phyloP scores from a whole-genome alignment of 2,329 filamentous ascomycete genomes.

The Fusarium oligoseptatum region DNA sequence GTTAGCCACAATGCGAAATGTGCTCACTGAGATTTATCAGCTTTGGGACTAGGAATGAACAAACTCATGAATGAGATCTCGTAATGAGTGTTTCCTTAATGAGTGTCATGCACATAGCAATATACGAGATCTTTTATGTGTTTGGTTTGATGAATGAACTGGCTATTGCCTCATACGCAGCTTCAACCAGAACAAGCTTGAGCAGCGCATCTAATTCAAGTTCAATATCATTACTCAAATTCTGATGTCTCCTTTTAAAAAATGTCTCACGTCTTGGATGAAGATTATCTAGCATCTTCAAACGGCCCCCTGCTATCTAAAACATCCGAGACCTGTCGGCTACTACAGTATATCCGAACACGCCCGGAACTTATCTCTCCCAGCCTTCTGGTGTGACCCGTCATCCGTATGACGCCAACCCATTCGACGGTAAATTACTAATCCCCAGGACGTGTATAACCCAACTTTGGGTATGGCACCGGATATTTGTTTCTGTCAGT shows the following conservation, averaged over 20 bases:
- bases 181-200: not conserved
- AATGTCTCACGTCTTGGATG: not conserved
- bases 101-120: not conserved
- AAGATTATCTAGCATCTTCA: not conserved
- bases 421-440: too few species aligned
- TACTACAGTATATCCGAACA: not conserved
- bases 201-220: not conserved
- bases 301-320: not conserved
- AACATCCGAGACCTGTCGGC: not conserved
- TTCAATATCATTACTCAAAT: not conserved
- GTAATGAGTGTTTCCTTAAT: not conserved
- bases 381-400: not conserved
- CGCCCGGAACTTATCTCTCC: not conserved
- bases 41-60: not conserved
- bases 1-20: not conserved
- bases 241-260: not conserved
- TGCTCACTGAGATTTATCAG: not conserved
- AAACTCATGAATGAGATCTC: not conserved
- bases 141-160: not conserved
- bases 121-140: not conserved
- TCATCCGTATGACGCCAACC: not conserved
- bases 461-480: conserved; percentile 18
- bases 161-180: not conserved
- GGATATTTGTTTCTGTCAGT: conserved; percentile 17
- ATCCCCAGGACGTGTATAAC: not conserved